A percentile compares a stretch with the other conserved stretches of the same genome.
These are phyloP conservation scores for Filobasidium uniguttulatum DNA, from an alignment of 1,284 basidiomycete genomes.

Conservation along the genomic window DNA sequence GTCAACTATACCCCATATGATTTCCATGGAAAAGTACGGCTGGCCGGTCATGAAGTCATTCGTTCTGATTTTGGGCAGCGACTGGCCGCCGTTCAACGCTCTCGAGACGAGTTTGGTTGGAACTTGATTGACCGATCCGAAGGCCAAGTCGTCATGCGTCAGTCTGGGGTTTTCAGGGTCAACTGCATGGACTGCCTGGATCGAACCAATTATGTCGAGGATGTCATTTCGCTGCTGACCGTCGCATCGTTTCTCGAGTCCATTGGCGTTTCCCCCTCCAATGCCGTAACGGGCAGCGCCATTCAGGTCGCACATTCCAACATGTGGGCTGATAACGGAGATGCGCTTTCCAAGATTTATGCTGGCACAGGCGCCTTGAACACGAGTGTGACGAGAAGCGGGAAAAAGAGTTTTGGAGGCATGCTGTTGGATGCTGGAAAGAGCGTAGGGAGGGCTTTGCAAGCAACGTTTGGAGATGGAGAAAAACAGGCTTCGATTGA, in stretches of 20 bases:
- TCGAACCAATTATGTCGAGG: constrained; percentile 95
- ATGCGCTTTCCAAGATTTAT: constrained; percentile 75
- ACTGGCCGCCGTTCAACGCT: constrained; percentile 48
- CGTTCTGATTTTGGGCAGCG: constrained; percentile 59
- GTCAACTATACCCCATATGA: constrained; percentile 71
- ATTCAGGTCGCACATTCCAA: constrained; percentile 80
- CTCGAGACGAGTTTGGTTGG: constrained; percentile 72
- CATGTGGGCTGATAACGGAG: constrained; percentile 93
- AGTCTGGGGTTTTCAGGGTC: constrained; percentile 79
- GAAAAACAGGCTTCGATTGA: constrained; percentile 90
- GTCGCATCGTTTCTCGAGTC: constrained; percentile 44
- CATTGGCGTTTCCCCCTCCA: constrained; percentile 20
- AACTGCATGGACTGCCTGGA: constrained; percentile 57
- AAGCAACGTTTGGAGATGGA: constrained; percentile 80
- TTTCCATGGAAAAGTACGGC: constrained; percentile 71
- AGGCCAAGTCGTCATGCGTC: constrained; percentile 59
- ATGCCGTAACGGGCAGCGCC: constrained; percentile 26
- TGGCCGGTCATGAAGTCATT: constrained; percentile 80
- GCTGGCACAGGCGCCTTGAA: constrained; percentile 94
- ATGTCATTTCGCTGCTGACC: constrained; percentile 66
- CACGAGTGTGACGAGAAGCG: constrained; percentile 78
- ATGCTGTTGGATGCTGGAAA: constrained; percentile 92
- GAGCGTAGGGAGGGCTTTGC: constrained; percentile 48
- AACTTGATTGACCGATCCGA: constrained; percentile 56
- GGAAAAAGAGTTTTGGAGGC: constrained; percentile 77